These are phyloP conservation scores for Heterobasidion annosum DNA, from an alignment of 1,284 basidiomycete genomes.

Conservation along the genomic window DNA sequence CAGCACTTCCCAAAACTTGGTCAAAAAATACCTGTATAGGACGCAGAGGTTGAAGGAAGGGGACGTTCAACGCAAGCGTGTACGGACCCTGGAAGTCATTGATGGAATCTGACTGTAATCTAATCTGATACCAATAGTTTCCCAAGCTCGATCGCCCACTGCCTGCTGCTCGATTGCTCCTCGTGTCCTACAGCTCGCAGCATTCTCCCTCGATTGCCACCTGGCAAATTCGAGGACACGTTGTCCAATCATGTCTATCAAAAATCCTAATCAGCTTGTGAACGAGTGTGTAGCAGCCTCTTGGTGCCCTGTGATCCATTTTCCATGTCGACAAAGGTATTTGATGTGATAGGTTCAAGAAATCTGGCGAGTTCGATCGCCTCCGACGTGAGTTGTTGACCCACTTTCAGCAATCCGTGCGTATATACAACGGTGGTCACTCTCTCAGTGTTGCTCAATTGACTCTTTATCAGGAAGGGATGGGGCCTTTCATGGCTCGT, in stretches of 20 bases:
- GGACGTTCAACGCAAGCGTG: neutral
- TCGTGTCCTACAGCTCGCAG: neutral
- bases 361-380: constrained; percentile 71
- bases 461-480: constrained; percentile 35
- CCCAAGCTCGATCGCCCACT: neutral
- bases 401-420: constrained; percentile 56
- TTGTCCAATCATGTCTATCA: constrained; percentile 1
- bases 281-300: neutral
- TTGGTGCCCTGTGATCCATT: neutral
- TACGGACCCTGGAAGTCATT: too few species aligned
- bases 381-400: constrained; percentile 55
- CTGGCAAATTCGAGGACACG: neutral
- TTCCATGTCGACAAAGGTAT: neutral
- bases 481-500: constrained; percentile 39
- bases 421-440: constrained; percentile 17
- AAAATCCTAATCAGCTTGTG: neutral
- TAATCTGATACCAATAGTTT: neutral
- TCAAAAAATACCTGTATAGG: neutral
- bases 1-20: neutral
- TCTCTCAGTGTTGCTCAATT: neutral
- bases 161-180: neutral
- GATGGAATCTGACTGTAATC: too few species aligned
- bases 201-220: neutral
- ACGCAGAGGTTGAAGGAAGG: neutral
- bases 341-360: constrained; percentile 50